A percentile compares a stretch with the other conserved stretches of the same genome.
Evolutionary conservation across 495 filamentous ascomycete genomes (phyloP).

Genomic region (Oleoguttula mirabilis): DNA sequence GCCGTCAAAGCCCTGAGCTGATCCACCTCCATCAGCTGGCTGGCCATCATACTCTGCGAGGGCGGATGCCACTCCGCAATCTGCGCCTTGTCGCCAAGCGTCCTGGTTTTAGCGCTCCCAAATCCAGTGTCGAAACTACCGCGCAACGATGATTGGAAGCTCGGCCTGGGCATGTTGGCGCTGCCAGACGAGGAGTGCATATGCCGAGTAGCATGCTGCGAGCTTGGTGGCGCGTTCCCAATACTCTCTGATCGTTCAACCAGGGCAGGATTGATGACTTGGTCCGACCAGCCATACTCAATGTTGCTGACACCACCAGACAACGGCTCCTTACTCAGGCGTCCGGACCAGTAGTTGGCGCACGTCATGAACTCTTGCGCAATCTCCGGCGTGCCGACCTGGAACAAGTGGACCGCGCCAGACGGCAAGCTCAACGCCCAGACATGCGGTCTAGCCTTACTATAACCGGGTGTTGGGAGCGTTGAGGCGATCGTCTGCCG

Average conservation of each 20-base stretch:
- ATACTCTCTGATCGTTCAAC: slow-evolving; percentile 22
- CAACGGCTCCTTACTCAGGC: slow-evolving; percentile 83
- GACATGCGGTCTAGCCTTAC: slow-evolving; percentile 77
- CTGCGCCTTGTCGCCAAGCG: slow-evolving; percentile 75
- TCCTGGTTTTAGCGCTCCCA: slow-evolving; percentile 40
- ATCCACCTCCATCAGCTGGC: slow-evolving; percentile 60
- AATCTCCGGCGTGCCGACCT: slow-evolving; percentile 91
- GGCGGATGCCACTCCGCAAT: slow-evolving; percentile 95
- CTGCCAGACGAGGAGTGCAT: slow-evolving; percentile 7
- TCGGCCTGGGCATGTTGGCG: slow-evolving; percentile 34
- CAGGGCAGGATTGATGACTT: slow-evolving; percentile 67
- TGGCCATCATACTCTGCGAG: slow-evolving; percentile 74
- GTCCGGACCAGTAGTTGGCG: slow-evolving; percentile 95
- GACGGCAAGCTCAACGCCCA: slow-evolving; percentile 91
- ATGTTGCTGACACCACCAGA: slow-evolving; percentile 90
- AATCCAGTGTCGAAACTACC: slow-evolving; percentile 58
- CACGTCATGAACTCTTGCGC: slow-evolving; percentile 86
- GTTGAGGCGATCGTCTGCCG: slow-evolving; percentile 86
- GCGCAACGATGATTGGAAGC: slow-evolving; percentile 59
- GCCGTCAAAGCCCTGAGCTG: slow-evolving; percentile 61
- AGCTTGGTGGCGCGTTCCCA: slow-evolving; percentile 4
- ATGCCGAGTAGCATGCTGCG: slow-evolving; percentile 3
- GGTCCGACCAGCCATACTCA: slow-evolving; percentile 92
- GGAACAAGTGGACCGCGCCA: slow-evolving; percentile 92
- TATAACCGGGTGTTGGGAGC: slow-evolving; percentile 84